phyloP scores from a whole-genome alignment of 148 eudicot genomes.

The Salicornia ramosissima region DNA sequence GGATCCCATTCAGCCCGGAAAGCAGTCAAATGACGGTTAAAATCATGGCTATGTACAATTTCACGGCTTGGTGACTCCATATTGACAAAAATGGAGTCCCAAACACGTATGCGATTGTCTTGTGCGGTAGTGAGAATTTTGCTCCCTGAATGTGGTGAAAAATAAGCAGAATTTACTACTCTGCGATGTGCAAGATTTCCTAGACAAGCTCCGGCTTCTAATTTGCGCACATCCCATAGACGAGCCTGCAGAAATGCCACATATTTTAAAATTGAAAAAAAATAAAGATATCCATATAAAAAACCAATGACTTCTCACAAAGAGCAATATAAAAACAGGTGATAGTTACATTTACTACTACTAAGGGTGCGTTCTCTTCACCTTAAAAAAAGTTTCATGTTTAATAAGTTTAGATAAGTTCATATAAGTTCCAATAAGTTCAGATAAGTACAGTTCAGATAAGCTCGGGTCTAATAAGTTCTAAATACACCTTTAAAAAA shows the following conservation, averaged over 20 bases:
- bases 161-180: slow-evolving; percentile 94
- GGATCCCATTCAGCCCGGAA: slow-evolving; percentile 99
- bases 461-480: too few species aligned
- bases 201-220: slow-evolving; percentile 68
- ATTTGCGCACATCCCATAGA: slow-evolving; percentile 80
- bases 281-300: background rate
- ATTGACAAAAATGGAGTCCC: slow-evolving; percentile 83
- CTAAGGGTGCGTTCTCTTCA: too few species aligned
- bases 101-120: slow-evolving; percentile 87
- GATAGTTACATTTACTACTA: too few species aligned
- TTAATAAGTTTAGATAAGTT: too few species aligned
- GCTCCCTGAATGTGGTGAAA: slow-evolving; percentile 85
- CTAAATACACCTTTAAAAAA: too few species aligned
- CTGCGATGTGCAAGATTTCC: slow-evolving; percentile 68
- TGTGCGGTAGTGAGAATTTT: slow-evolving; percentile 90
- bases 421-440: too few species aligned
- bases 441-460: too few species aligned
- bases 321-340: background rate
- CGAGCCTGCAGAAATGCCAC: slow-evolving; percentile 58
- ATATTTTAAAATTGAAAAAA: slow-evolving; percentile 13
- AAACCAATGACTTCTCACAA: background rate
- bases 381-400: too few species aligned
- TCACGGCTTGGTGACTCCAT: slow-evolving; percentile 88
- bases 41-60: slow-evolving; percentile 98
- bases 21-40: slow-evolving; percentile 85